Conservation (phyloP, 345 rosid genomes). For the Gossypium longicalyx region DNA sequence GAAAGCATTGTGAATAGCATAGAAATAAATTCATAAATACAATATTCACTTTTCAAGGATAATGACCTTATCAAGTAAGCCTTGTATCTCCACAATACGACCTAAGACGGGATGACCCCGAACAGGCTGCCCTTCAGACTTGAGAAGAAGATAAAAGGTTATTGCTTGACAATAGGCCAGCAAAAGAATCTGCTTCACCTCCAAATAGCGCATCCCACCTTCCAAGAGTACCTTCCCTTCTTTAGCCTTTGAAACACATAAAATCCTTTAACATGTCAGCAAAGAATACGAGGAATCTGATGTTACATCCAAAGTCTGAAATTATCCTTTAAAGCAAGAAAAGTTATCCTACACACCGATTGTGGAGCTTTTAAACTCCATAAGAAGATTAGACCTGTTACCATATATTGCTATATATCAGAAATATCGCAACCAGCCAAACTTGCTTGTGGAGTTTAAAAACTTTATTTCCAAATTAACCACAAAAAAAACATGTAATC, state of each 20-base stretch:
- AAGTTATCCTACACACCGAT: background rate
- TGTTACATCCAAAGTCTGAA: background rate
- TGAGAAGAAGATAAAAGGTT: constrained; percentile 86
- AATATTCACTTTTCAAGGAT: background rate
- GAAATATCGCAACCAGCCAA: background rate
- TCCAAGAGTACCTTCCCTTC: constrained; percentile 32
- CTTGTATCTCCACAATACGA: constrained; percentile 79
- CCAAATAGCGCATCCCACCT: constrained; percentile 62
- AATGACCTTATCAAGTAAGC: constrained; percentile 69
- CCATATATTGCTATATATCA: background rate
- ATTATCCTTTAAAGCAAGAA: background rate
- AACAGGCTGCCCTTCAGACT: constrained; percentile 83
- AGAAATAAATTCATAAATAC: background rate
- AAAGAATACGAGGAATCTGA: background rate
- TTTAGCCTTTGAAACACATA: constrained; percentile 44
- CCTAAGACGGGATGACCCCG: constrained; percentile 90
- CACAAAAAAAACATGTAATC: background rate
- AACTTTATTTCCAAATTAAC: background rate
- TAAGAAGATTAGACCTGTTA: background rate
- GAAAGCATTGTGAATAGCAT: background rate
- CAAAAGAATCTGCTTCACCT: constrained; percentile 75
- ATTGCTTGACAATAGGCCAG: constrained; percentile 82
- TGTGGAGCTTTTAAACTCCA: background rate
- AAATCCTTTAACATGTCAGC: background rate
- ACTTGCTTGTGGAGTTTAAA: background rate